A percentile compares a stretch with the other conserved stretches of the same genome.
These are phyloP conservation scores for Dioscorea cayenensis DNA, from an alignment of 116 monocot species.

Conservation along the genomic window DNA sequence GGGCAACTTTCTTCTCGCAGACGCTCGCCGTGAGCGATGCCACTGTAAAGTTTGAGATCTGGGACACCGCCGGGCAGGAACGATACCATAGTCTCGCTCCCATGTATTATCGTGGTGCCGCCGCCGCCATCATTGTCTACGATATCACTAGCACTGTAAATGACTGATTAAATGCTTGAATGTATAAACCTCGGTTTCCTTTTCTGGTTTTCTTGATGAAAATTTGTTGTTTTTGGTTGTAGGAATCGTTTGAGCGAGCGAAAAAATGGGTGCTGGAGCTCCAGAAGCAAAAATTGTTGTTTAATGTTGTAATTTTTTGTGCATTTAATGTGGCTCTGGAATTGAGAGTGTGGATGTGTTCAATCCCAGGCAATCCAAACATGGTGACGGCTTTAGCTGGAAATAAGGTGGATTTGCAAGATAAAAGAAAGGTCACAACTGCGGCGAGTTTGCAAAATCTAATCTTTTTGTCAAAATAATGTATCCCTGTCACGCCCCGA, in stretches of 20 bases:
- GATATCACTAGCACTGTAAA: constrained; percentile 68
- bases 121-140: constrained; percentile 87
- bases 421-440: constrained; percentile 54
- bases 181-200: background rate
- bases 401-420: constrained; percentile 72
- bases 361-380: constrained; percentile 54
- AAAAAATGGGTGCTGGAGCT: constrained; percentile 94
- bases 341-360: background rate
- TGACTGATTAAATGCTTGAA: background rate
- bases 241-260: constrained; percentile 79
- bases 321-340: background rate
- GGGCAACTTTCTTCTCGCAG: constrained; percentile 98
- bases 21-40: constrained; percentile 81
- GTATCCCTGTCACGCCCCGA: no score
- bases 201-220: background rate
- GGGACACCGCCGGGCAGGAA: constrained; percentile 98
- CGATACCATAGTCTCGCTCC: constrained; percentile 92
- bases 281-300: constrained; percentile 55
- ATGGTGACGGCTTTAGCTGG: constrained; percentile 81
- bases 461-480: background rate
- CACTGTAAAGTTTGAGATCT: constrained; percentile 93
- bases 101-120: constrained; percentile 95
- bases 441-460: constrained; percentile 31
- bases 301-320: background rate
- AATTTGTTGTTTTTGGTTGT: background rate